Percentiles rank a stretch among this genome's conserved stretches.
Evolutionary conservation across 345 rosid genomes (phyloP).

Genomic region (Trapa incisa): DNA sequence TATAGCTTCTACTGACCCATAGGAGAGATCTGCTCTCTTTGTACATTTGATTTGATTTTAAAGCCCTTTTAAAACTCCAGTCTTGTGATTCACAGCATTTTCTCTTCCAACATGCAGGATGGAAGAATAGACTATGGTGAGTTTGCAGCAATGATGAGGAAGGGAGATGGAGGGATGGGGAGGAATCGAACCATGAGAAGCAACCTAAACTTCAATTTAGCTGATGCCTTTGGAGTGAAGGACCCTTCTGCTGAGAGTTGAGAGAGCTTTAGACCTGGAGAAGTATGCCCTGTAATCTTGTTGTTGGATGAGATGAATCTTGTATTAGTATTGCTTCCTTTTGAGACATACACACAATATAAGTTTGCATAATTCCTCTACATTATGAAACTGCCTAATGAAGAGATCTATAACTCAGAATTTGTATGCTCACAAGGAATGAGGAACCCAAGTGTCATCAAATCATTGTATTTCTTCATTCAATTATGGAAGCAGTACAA

Average conservation of each 20-base stretch:
- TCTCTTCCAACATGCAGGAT: constrained; percentile 28
- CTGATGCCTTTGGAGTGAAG: constrained; percentile 51
- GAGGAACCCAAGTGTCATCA: too few species aligned
- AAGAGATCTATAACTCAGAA: too few species aligned
- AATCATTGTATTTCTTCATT: too few species aligned
- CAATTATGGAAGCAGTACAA: too few species aligned
- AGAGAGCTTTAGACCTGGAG: neutral
- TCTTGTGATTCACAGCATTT: neutral
- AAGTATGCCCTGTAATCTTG: neutral
- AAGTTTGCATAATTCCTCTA: too few species aligned
- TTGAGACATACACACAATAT: too few species aligned
- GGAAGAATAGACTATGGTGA: constrained; percentile 79
- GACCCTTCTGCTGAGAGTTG: constrained; percentile 11
- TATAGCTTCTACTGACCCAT: neutral
- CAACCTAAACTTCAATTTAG: constrained; percentile 55
- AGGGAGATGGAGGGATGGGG: constrained; percentile 50
- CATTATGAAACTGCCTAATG: too few species aligned
- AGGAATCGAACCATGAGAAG: constrained; percentile 68
- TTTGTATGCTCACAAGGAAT: too few species aligned
- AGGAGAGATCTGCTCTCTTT: neutral
- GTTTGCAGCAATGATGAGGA: constrained; percentile 86
- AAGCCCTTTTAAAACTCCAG: neutral
- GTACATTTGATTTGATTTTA: neutral
- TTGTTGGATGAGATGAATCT: neutral
- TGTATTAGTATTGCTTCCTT: neutral